Base-by-base conservation (phyloP, 148 eudicot genomes). In the Nepenthes gracilis region DNA sequence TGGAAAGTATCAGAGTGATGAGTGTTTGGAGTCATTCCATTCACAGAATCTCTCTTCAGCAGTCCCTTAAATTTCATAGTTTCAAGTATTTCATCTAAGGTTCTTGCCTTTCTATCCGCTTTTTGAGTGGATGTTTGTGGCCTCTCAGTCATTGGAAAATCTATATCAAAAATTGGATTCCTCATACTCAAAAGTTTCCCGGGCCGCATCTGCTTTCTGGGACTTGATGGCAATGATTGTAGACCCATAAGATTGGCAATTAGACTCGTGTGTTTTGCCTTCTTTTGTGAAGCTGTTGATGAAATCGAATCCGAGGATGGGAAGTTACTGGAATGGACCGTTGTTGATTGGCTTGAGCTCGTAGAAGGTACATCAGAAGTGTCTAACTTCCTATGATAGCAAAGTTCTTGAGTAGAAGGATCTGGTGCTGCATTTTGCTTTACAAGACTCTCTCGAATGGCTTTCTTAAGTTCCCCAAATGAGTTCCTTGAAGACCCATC, bases 241-340 rank as follows among this genome's bases (percentile, higher is more conserved):
- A 82, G 64, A 35, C 87, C 87, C 87, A 79, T 82, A 33, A 82
- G 83, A 74, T 72, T 82, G 66, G 87, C 81, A 38, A 82, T 67
- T 64, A 79, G 56, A 69, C 77, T 82, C 6, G 83, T 55, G 23
- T 67, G 60, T 55, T 60, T 77, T 35, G 75, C 54, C 69, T 65
- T 77, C 66, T 66, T 66, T 35, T 67, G 49, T 7, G 64, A 61
- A 66, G 64, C 64, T 59, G 69, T 72, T 47, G 80, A 70, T 55
- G 76, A 57, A 37, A 65, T 59, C n/a, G 77, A 72, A 60, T 68
- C 74, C 10, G 72, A 72, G 38, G 80, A 69, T 37, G 69, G 54
- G 23, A 70, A 70, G 23, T 63, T 63, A 49, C 65, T 61, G 38
- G 74, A 62, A 58, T 59, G 40, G 43, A 49, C 59, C 58, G 57